These are phyloP conservation scores for Ophiostoma perfectum DNA, from an alignment of 2,329 filamentous ascomycete species.

Conservation along the genomic window DNA sequence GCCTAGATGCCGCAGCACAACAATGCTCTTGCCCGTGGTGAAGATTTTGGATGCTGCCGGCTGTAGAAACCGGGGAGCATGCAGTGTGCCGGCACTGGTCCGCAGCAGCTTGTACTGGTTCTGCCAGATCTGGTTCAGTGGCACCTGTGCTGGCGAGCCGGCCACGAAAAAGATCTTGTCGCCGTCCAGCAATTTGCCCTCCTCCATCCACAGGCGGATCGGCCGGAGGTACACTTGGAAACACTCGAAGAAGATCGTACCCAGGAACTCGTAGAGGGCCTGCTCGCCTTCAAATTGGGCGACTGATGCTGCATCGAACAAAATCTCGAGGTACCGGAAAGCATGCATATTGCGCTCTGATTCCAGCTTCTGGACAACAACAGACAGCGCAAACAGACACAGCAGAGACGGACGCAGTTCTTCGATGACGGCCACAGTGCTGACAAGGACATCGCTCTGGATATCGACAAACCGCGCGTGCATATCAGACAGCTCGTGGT, in stretches of 20 bases:
- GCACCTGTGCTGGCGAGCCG: constrained; percentile 50
- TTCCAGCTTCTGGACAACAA: constrained; percentile 55
- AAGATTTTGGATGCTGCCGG: constrained; percentile 68
- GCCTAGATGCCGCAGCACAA: constrained; percentile 71
- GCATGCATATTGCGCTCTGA: constrained; percentile 45
- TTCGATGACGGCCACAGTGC: constrained; percentile 56
- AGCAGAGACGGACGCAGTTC: constrained; percentile 51
- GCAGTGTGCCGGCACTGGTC: constrained; percentile 52
- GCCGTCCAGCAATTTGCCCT: constrained; percentile 60
- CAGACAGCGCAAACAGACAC: constrained; percentile 55
- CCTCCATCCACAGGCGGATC: constrained; percentile 77
- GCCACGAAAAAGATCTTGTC: constrained; percentile 73
- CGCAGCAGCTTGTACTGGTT: constrained; percentile 64
- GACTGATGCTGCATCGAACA: constrained; percentile 65
- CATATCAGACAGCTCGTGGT: constrained; percentile 51
- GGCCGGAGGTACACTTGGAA: constrained; percentile 77
- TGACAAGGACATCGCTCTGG: constrained; percentile 52
- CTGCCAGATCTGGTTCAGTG: constrained; percentile 67
- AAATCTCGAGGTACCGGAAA: constrained; percentile 70
- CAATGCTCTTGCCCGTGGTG: constrained; percentile 79
- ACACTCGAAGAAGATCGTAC: constrained; percentile 70
- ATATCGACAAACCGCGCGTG: constrained; percentile 54
- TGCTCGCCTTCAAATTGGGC: constrained; percentile 65
- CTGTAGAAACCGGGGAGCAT: constrained; percentile 70
- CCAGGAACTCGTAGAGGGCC: constrained; percentile 56